Conservation (phyloP, 306 rosid species). For the Begonia peltatifolia region DNA sequence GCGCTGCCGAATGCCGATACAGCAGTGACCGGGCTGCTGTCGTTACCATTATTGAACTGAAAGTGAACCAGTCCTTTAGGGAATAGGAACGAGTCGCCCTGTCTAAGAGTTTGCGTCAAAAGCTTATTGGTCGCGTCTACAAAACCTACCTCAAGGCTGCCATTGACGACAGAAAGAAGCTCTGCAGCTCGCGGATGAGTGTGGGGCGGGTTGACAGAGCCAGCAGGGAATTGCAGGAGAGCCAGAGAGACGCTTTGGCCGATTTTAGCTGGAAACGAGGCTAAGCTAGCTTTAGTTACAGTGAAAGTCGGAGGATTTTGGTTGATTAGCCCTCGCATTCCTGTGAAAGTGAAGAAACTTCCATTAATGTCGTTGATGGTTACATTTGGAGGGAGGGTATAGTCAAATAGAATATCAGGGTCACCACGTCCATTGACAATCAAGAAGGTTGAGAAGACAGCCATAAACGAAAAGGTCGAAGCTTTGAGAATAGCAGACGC, state of each 20-base stretch:
- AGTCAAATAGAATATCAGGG: slow-evolving; percentile 8
- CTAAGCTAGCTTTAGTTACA: slow-evolving; percentile 6
- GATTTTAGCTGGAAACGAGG: slow-evolving; percentile 8
- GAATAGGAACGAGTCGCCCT: slow-evolving; percentile 24
- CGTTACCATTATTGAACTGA: slow-evolving; percentile 10
- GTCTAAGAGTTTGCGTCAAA: slow-evolving; percentile 14
- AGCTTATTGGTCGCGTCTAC: slow-evolving; percentile 13
- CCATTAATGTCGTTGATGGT: slow-evolving; percentile 1
- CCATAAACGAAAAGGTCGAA: neutral
- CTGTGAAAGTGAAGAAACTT: slow-evolving; percentile 8
- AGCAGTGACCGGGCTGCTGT: slow-evolving; percentile 10
- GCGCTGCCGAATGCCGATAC: slow-evolving; percentile 24
- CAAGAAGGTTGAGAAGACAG: neutral
- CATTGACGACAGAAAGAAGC: slow-evolving; percentile 17
- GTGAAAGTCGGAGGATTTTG: neutral
- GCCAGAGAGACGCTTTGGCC: slow-evolving; percentile 15
- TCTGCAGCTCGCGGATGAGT: slow-evolving; percentile 16
- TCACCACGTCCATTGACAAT: slow-evolving; percentile 7
- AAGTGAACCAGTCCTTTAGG: slow-evolving; percentile 24
- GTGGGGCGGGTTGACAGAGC: slow-evolving; percentile 23
- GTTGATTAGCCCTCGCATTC: slow-evolving; percentile 4
- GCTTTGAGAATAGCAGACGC: neutral
- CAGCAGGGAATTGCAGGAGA: slow-evolving; percentile 9
- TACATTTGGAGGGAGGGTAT: neutral
- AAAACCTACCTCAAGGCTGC: slow-evolving; percentile 20